Conservation (phyloP, 768 basidiomycete species). For the Mycena albidolilacea region DNA sequence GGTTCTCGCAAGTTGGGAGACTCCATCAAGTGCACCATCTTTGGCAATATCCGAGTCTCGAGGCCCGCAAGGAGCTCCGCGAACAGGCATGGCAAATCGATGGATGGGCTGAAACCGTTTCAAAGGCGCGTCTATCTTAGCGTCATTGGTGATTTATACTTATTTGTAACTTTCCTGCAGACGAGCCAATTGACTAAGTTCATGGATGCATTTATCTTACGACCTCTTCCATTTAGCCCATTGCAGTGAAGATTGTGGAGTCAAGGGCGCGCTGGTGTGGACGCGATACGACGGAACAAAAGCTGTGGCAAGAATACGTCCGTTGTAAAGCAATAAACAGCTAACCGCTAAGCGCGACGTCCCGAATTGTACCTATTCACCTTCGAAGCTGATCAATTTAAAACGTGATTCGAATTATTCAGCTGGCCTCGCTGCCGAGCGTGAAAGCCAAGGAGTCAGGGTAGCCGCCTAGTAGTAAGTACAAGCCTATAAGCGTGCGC, state of each 20-base stretch:
- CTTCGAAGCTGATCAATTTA: not conserved
- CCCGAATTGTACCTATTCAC: slow-evolving; percentile 1
- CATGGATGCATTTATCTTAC: slow-evolving; percentile 91
- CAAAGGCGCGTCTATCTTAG: slow-evolving; percentile 71
- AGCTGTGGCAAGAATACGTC: too few species aligned
- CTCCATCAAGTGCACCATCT: slow-evolving; percentile 94
- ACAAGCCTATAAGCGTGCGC: not conserved
- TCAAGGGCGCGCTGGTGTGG: not conserved
- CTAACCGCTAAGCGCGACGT: slow-evolving; percentile 15
- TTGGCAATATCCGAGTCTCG: slow-evolving; percentile 94
- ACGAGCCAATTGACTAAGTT: slow-evolving; percentile 88
- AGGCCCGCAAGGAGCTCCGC: slow-evolving; percentile 85
- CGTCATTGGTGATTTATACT: slow-evolving; percentile 16
- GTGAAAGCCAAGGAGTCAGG: too few species aligned
- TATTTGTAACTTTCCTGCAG: slow-evolving; percentile 57
- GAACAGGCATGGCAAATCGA: slow-evolving; percentile 96
- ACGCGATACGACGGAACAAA: not conserved
- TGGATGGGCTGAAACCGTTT: slow-evolving; percentile 96
- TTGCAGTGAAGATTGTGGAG: slow-evolving; percentile 68
- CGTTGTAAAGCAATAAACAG: not conserved
- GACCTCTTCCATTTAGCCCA: slow-evolving; percentile 87
- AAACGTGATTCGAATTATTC: not conserved
- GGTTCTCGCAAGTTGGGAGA: slow-evolving; percentile 91
- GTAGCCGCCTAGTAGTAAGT: too few species aligned
- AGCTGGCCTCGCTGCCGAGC: too few species aligned